Conservation (phyloP, 2,329 filamentous ascomycete genomes). For the Colletotrichum sp. region DNA sequence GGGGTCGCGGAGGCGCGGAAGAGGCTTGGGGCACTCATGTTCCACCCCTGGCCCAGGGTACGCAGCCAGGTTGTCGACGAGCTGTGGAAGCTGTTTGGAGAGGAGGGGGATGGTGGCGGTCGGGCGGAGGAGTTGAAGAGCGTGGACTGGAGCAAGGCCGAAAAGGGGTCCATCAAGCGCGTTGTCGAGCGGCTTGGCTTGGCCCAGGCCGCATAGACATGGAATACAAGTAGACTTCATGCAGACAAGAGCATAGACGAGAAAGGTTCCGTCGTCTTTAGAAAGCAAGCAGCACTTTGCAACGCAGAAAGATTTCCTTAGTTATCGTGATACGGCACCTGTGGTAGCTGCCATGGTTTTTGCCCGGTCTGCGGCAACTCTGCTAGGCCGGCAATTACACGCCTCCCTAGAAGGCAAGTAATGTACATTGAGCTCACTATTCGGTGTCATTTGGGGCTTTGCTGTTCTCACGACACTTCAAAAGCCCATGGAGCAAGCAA, state of each 20-base stretch:
- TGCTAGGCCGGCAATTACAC: neutral
- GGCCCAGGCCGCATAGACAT: conserved; percentile 22
- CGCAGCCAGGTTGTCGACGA: conserved; percentile 65
- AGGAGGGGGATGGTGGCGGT: conserved; percentile 16
- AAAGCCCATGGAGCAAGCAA: neutral
- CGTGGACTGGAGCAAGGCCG: conserved; percentile 63
- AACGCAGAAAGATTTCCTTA: neutral
- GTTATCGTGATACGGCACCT: neutral
- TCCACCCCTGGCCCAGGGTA: conserved; percentile 84
- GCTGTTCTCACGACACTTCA: neutral
- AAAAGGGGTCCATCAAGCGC: conserved; percentile 48
- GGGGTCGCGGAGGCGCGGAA: conserved; percentile 61
- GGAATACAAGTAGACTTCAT: neutral
- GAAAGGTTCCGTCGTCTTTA: neutral
- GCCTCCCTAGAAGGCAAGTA: neutral
- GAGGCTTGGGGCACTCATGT: conserved; percentile 74
- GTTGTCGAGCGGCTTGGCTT: conserved; percentile 50
- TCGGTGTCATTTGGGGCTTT: neutral
- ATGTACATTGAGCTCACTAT: neutral
- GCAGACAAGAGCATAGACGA: neutral
- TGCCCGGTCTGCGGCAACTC: neutral
- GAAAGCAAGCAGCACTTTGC: neutral
- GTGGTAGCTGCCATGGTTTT: neutral
- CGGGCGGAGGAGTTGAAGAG: conserved; percentile 46
- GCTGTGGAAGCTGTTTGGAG: conserved; percentile 54